Percentiles rank a stretch among this genome's conserved stretches.
These are phyloP conservation scores for Eucalyptus leucophloia DNA, from an alignment of 345 rosid species.

Conservation along the genomic window DNA sequence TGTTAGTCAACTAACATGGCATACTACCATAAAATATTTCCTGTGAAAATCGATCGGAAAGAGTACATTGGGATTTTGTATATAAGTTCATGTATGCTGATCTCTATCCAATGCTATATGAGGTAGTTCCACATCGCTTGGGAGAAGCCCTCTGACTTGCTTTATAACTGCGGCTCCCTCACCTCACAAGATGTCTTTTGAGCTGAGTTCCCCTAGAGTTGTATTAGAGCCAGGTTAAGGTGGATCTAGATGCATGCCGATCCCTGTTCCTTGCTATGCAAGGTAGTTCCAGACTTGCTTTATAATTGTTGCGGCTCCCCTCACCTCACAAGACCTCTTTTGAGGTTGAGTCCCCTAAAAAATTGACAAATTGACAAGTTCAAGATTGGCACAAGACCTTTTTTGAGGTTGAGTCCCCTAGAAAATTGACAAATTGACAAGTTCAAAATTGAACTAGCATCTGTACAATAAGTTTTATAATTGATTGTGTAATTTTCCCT, in stretches of 20 bases:
- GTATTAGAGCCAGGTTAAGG: too few species aligned
- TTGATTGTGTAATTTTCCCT: not conserved
- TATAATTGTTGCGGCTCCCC: fast-evolving
- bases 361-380: not conserved
- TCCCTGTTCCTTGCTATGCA: too few species aligned
- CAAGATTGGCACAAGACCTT: too few species aligned
- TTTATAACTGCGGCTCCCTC: fast-evolving
- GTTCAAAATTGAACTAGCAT: not conserved
- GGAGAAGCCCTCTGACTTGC: too few species aligned
- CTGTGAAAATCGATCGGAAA: fast-evolving
- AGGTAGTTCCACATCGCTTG: too few species aligned
- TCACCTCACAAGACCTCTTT: too few species aligned
- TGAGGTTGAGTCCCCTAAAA: too few species aligned
- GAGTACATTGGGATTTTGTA: not conserved
- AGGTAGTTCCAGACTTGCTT: too few species aligned
- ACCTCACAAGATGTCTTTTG: too few species aligned
- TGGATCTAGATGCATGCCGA: fast-evolving
- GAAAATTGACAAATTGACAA: not conserved
- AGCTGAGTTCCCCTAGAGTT: too few species aligned
- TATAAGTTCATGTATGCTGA: not conserved
- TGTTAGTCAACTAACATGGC: fast-evolving
- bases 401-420: too few species aligned
- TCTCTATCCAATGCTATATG: too few species aligned
- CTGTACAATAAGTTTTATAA: not conserved
- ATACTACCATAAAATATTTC: not conserved